A percentile compares a stretch with the other conserved stretches of the same genome.
Conservation (phyloP, 768 basidiomycete genomes). For the Candolleomyces eurysporus region DNA sequence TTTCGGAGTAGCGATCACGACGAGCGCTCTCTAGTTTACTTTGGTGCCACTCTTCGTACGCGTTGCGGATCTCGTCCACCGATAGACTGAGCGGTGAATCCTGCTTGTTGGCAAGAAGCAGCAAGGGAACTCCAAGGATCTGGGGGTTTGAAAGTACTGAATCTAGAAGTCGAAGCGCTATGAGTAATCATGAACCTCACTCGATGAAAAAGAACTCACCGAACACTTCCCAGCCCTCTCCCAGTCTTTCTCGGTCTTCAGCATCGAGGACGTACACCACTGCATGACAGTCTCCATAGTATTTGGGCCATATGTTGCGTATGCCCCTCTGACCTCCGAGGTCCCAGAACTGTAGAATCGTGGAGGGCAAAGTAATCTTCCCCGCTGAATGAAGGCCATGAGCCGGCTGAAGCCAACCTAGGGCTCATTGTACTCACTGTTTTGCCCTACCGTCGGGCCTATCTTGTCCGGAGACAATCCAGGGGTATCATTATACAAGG, state of each 20-base stretch:
- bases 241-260: conserved; percentile 81
- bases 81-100: conserved; percentile 79
- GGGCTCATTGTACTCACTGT: conserved; percentile 58
- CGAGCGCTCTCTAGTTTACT: conserved; percentile 69
- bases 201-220: conserved; percentile 50
- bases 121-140: conserved; percentile 84
- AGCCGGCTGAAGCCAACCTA: background rate
- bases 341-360: conserved; percentile 96
- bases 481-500: conserved; percentile 81
- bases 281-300: conserved; percentile 96
- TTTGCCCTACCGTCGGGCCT: conserved; percentile 95
- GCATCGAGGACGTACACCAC: conserved; percentile 96
- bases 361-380: conserved; percentile 89
- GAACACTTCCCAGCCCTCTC: conserved; percentile 97
- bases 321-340: conserved; percentile 94
- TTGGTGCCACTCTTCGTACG: conserved; percentile 86
- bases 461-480: conserved; percentile 93
- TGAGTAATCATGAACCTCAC: background rate
- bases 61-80: conserved; percentile 86
- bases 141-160: conserved; percentile 85
- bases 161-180: conserved; percentile 42
- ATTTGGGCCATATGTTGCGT: conserved; percentile 89
- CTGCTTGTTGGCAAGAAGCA: conserved; percentile 96
- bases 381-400: conserved; percentile 55
- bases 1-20: conserved; percentile 48